Evolutionary conservation across 139 green algal genomes (phyloP).

Genomic region (Closterium sp.): DNA sequence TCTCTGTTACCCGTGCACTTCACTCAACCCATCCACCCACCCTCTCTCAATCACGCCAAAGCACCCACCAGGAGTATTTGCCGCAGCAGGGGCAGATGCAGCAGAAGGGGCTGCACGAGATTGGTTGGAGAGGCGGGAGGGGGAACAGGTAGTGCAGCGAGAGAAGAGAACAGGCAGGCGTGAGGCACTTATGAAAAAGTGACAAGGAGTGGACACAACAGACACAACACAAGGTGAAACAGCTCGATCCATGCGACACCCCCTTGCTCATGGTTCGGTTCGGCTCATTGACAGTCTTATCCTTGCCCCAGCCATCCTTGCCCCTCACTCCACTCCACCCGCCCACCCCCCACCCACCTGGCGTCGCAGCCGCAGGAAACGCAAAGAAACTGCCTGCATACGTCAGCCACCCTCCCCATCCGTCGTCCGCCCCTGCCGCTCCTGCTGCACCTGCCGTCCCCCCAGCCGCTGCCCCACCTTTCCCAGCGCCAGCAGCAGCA

Average conservation of each 20-base stretch:
- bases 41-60: background rate
- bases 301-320: background rate
- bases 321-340: background rate
- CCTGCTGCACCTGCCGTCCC: background rate
- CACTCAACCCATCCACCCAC: background rate
- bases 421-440: background rate
- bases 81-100: background rate
- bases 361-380: background rate
- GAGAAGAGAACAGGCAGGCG: background rate
- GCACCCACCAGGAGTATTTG: background rate
- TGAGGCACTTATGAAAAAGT: background rate
- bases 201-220: background rate
- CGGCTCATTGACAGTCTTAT: no score
- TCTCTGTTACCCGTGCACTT: no score
- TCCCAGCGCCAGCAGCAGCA: background rate
- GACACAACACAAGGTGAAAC: background rate
- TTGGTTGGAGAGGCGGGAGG: background rate
- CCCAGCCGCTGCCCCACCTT: background rate
- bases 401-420: background rate
- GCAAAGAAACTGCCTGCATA: background rate
- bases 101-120: background rate
- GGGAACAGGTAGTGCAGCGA: background rate
- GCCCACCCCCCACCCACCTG: background rate
- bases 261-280: background rate
- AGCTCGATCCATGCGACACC: background rate